Evolutionary conservation across 2,329 filamentous ascomycete genomes (phyloP).

Genomic region (Penicillium sp.): DNA sequence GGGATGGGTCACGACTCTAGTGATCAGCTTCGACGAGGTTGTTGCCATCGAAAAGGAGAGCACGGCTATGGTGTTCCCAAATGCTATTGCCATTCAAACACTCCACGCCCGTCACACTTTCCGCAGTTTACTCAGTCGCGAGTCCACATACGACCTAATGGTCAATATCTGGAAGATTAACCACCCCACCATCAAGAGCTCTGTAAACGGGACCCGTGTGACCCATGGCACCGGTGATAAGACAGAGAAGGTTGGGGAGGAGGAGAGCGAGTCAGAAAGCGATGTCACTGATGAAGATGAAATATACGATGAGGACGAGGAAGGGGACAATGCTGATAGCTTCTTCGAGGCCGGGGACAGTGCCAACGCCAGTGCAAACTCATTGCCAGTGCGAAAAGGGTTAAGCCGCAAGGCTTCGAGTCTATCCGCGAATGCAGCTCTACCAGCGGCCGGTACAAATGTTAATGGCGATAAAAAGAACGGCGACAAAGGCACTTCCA

Average conservation of each 20-base stretch:
- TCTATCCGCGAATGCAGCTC: constrained; percentile 31
- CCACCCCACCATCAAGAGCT: constrained; percentile 87
- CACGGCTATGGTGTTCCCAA: constrained; percentile 92
- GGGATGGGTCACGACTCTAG: constrained; percentile 94
- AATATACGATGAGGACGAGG: constrained; percentile 52
- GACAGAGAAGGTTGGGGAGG: constrained; percentile 70
- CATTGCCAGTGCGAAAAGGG: constrained; percentile 45
- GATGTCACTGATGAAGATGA: constrained; percentile 75
- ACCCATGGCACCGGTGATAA: constrained; percentile 82
- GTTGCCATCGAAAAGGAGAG: constrained; percentile 96
- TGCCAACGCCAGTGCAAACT: constrained; percentile 52
- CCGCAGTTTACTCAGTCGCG: constrained; percentile 88
- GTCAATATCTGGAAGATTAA: constrained; percentile 98
- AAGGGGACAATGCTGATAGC: constrained; percentile 57
- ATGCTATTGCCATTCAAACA: constrained; percentile 94
- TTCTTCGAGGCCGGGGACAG: constrained; percentile 56
- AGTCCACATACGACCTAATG: constrained; percentile 94
- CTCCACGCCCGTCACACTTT: constrained; percentile 94
- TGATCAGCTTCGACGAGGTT: constrained; percentile 98
- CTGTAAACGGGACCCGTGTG: constrained; percentile 80
- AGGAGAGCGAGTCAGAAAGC: constrained; percentile 67
- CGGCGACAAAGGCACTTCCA: constrained; percentile 47
- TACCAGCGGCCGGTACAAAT: constrained; percentile 37
- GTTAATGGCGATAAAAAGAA: constrained; percentile 41
- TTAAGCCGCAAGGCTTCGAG: constrained; percentile 70